A percentile compares a stretch with the other conserved stretches of the same genome.
Conservation (phyloP, 768 basidiomycete species). For the Suillus tomentosus region DNA sequence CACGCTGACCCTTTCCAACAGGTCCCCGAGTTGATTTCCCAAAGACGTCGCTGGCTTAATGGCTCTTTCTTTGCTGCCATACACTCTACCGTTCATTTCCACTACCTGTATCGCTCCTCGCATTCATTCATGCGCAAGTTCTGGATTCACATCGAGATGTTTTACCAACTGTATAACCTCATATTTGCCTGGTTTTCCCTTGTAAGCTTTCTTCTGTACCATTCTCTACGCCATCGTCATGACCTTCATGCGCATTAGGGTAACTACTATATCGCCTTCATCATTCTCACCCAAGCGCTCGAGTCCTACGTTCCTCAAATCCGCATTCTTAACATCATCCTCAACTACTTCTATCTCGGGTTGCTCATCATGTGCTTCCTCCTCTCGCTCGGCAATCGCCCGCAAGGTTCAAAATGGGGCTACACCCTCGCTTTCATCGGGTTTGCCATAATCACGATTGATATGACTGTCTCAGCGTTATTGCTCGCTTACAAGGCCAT, state of each 20-base stretch:
- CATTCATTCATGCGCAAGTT: conserved; percentile 83
- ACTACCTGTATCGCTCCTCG: conserved; percentile 91
- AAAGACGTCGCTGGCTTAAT: conserved; percentile 95
- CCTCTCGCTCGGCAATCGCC: conserved; percentile 86
- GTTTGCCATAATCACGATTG: conserved; percentile 90
- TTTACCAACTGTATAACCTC: conserved; percentile 89
- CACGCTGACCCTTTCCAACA: conserved; percentile 25
- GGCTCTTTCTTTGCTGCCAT: conserved; percentile 98
- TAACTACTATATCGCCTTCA: conserved; percentile 91
- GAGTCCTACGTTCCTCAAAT: conserved; percentile 65
- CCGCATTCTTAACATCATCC: conserved; percentile 69
- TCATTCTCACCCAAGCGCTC: conserved; percentile 72
- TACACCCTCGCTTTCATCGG: conserved; percentile 87
- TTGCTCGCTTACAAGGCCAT: conserved; percentile 85
- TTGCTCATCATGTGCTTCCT: conserved; percentile 87
- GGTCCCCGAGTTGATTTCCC: conserved; percentile 93
- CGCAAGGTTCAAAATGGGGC: conserved; percentile 85
- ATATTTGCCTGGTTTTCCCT: conserved; percentile 92
- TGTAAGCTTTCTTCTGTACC: conserved; percentile 40
- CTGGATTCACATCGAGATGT: conserved; percentile 93
- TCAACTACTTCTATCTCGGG: conserved; percentile 88
- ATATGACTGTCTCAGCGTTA: conserved; percentile 90
- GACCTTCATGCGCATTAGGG: conserved; percentile 46
- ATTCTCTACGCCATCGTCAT: not conserved
- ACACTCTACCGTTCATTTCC: conserved; percentile 90